phyloP scores from a whole-genome alignment of 2,329 filamentous ascomycete genomes.

The Eurotiales sp. region DNA sequence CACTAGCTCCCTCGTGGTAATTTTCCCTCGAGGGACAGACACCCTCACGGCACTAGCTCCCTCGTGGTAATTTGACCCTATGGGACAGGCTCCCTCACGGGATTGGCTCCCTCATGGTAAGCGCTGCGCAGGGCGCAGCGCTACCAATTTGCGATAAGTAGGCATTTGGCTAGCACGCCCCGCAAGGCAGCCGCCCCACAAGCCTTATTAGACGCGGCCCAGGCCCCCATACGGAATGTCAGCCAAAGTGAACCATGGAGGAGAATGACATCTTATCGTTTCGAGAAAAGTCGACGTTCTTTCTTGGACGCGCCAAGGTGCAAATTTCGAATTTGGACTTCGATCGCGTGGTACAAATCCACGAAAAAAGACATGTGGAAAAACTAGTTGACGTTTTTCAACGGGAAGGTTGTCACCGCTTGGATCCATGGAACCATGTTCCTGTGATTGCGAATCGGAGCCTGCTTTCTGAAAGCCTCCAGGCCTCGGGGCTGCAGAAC shows the following conservation, averaged over 20 bases:
- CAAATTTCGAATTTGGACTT: too few relatives aligned
- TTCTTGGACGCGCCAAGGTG: too few relatives aligned
- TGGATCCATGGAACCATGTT: neutral
- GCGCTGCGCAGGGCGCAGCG: too few relatives aligned
- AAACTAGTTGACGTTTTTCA: neutral
- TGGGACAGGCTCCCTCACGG: too few relatives aligned
- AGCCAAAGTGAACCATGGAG: neutral
- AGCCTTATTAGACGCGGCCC: slow-evolving; percentile 1
- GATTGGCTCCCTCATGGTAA: too few relatives aligned
- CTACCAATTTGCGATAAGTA: slow-evolving; percentile 3
- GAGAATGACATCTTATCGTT: slow-evolving; percentile 1
- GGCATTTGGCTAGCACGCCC: neutral
- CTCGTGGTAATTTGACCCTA: too few relatives aligned
- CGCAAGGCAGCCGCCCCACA: too few relatives aligned
- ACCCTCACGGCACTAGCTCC: too few relatives aligned
- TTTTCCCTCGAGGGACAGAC: too few relatives aligned
- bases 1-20: too few relatives aligned
- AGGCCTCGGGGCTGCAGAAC: neutral
- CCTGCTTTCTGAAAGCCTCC: neutral
- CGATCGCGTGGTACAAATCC: neutral
- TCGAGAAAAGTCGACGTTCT: neutral
- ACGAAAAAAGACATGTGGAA: neutral
- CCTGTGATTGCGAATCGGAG: neutral
- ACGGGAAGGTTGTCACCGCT: neutral
- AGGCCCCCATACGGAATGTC: neutral